phyloP scores from a whole-genome alignment of 2,329 filamentous ascomycete genomes.

The Sporothrix pallida region DNA sequence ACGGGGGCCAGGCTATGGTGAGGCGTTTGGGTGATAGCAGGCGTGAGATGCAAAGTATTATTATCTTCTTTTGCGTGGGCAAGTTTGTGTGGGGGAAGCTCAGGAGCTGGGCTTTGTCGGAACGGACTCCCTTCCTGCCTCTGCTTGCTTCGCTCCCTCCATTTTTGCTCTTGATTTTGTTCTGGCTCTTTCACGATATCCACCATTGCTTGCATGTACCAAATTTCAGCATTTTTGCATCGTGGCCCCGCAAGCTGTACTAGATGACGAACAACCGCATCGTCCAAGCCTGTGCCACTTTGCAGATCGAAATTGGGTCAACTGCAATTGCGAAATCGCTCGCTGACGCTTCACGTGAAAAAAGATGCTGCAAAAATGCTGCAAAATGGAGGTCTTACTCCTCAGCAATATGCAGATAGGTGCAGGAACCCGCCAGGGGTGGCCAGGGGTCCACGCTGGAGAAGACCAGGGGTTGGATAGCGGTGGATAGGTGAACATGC shows the following conservation, averaged over 20 bases:
- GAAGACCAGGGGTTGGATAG: slow-evolving; percentile 21
- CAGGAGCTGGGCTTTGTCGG: background rate
- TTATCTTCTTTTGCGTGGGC: background rate
- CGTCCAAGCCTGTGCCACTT: slow-evolving; percentile 13
- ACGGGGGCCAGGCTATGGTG: background rate
- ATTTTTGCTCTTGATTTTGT: background rate
- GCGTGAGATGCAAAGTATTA: background rate
- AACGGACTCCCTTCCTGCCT: background rate
- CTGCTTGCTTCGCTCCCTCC: background rate
- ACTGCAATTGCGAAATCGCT: slow-evolving; percentile 10
- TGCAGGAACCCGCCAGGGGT: background rate
- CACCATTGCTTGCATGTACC: background rate
- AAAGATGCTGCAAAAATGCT: background rate
- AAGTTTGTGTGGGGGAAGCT: background rate
- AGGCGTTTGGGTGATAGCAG: background rate
- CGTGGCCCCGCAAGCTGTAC: background rate
- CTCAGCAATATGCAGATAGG: background rate
- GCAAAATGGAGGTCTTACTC: background rate
- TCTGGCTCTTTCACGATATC: background rate
- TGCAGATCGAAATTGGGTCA: slow-evolving; percentile 22
- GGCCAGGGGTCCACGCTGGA: slow-evolving; percentile 1
- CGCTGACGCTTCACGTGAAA: slow-evolving; percentile 10
- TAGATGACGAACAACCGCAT: background rate
- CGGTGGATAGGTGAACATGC: background rate
- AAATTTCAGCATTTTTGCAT: background rate